Percentiles rank a stretch among this genome's conserved stretches.
Conservation (phyloP, 768 basidiomycete genomes). For the Rhodotorula taiwanensis region DNA sequence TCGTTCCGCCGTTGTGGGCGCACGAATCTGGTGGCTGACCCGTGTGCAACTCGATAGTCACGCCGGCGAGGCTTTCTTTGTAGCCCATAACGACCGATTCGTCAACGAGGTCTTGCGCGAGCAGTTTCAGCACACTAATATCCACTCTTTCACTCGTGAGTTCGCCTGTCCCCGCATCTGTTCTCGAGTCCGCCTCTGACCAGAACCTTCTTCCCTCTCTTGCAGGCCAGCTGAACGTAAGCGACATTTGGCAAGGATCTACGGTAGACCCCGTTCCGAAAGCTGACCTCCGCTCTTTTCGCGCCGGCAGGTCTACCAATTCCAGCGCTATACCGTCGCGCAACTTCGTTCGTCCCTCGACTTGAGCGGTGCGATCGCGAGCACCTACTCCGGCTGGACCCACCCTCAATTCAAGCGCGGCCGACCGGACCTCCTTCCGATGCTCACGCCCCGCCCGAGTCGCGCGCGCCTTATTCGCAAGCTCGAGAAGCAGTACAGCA, state of each 20-base stretch:
- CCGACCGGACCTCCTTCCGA: neutral
- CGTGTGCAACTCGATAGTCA: neutral
- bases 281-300: too few relatives aligned
- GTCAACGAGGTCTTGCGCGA: constrained; percentile 7
- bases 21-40: neutral
- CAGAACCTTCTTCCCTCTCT: neutral
- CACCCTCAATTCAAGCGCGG: constrained; percentile 9
- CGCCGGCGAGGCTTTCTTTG: constrained; percentile 10
- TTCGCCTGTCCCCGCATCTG: neutral
- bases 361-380: constrained; percentile 5
- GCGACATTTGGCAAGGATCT: too few relatives aligned
- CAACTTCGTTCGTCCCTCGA: constrained; percentile 6
- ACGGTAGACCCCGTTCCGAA: too few relatives aligned
- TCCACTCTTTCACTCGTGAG: constrained; percentile 28
- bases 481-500: constrained; percentile 21
- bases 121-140: constrained; percentile 14
- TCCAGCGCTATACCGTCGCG: constrained; percentile 13
- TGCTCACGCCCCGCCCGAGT: constrained; percentile 4
- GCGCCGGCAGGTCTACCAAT: constrained; percentile 22
- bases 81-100: constrained; percentile 17
- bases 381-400: constrained; percentile 13
- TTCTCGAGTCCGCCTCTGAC: neutral
- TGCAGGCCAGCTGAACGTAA: neutral
- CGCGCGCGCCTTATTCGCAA: constrained; percentile 19
- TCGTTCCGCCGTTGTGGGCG: too few relatives aligned